Conservation (phyloP, 192 early-diverging fungal species). For the Entrophospora sp. region DNA sequence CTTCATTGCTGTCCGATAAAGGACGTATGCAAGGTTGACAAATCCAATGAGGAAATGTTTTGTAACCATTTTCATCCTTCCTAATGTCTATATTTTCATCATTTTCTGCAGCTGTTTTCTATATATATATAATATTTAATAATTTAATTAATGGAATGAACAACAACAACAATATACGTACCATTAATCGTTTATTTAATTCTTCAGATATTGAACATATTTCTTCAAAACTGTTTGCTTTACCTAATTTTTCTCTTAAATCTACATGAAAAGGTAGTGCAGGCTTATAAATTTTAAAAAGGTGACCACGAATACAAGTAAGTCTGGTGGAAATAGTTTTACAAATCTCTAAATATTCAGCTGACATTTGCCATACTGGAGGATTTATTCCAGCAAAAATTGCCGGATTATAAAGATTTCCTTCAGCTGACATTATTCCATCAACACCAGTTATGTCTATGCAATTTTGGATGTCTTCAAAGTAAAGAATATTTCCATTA, state of each 20-base stretch:
- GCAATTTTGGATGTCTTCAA: constrained; percentile 79
- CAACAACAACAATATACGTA: background rate
- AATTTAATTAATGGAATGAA: background rate
- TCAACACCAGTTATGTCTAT: constrained; percentile 78
- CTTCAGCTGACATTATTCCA: constrained; percentile 92
- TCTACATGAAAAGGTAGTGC: constrained; percentile 73
- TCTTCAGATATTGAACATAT: constrained; percentile 42
- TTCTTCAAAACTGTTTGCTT: constrained; percentile 46
- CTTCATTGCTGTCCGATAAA: too few relatives aligned
- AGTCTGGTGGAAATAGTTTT: constrained; percentile 51
- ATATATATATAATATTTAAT: background rate
- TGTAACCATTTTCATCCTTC: constrained; percentile 40
- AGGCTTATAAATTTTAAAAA: constrained; percentile 87
- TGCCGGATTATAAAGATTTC: constrained; percentile 81
- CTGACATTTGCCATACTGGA: constrained; percentile 67
- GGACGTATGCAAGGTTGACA: constrained; percentile 58
- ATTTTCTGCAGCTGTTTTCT: constrained; percentile 19
- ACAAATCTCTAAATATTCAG: constrained; percentile 88
- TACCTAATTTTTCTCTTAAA: constrained; percentile 58
- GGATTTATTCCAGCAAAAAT: constrained; percentile 61
- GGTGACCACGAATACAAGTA: constrained; percentile 69
- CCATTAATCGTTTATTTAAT: constrained; percentile 38
- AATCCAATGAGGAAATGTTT: constrained; percentile 56
- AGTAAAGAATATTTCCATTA: constrained; percentile 96
- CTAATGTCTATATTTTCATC: background rate